phyloP scores from a whole-genome alignment of 306 rosid genomes.

The Rubus parviflorus region DNA sequence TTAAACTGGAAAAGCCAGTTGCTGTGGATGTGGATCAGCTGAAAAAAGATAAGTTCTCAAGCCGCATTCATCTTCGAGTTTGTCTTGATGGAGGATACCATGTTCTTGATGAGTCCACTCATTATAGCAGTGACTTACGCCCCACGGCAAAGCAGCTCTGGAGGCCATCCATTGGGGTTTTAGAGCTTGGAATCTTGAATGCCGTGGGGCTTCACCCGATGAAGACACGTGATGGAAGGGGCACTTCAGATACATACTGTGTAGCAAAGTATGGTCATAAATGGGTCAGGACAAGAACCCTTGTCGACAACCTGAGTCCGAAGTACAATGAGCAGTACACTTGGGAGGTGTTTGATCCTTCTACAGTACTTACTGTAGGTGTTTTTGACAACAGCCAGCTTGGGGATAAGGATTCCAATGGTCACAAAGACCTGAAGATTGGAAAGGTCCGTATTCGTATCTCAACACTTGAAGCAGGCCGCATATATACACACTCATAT shows the following conservation, averaged over 20 bases:
- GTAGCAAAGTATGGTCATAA: slow-evolving; percentile 58
- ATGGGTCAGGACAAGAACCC: slow-evolving; percentile 54
- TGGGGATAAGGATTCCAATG: slow-evolving; percentile 37
- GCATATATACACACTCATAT: slow-evolving; percentile 52
- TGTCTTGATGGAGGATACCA: slow-evolving; percentile 63
- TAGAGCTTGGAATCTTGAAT: slow-evolving; percentile 52
- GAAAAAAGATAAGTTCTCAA: slow-evolving; percentile 46
- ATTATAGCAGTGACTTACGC: slow-evolving; percentile 54
- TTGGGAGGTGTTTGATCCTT: slow-evolving; percentile 60
- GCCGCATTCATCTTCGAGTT: slow-evolving; percentile 49
- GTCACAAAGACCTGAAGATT: slow-evolving; percentile 39
- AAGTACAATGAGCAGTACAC: slow-evolving; percentile 57
- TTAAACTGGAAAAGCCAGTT: slow-evolving; percentile 45
- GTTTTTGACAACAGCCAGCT: slow-evolving; percentile 56
- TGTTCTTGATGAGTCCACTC: slow-evolving; percentile 60
- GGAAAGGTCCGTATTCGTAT: slow-evolving; percentile 54
- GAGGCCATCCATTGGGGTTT: slow-evolving; percentile 47
- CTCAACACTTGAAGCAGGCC: slow-evolving; percentile 52
- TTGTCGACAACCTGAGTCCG: slow-evolving; percentile 40
- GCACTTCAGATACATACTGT: slow-evolving; percentile 47
- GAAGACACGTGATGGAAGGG: slow-evolving; percentile 47
- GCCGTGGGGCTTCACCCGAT: slow-evolving; percentile 48
- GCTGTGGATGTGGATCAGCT: slow-evolving; percentile 42
- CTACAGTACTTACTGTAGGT: slow-evolving; percentile 49
- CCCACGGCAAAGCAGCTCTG: slow-evolving; percentile 52